Evolutionary conservation across 192 early-diverging fungal genomes (phyloP).

Genomic region (Umbelopsis vinacea): DNA sequence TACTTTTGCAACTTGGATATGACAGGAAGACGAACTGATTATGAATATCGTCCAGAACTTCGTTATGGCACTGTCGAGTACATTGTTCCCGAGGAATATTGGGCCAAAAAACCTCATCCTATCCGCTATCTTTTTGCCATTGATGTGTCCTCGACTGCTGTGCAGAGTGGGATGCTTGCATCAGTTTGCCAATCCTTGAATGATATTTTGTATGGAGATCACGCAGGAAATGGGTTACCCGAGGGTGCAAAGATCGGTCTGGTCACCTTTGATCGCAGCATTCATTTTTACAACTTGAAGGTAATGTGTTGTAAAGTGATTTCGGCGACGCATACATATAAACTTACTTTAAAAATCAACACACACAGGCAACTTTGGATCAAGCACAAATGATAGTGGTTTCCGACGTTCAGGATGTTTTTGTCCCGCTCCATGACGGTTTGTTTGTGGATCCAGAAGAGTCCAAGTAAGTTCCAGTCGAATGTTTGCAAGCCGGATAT

Average conservation of each 20-base stretch:
- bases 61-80: constrained; percentile 90
- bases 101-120: constrained; percentile 68
- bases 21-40: constrained; percentile 84
- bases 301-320: constrained; percentile 36
- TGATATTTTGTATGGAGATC: constrained; percentile 66
- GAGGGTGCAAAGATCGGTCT: constrained; percentile 77
- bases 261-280: constrained; percentile 85
- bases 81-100: constrained; percentile 78
- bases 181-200: constrained; percentile 69
- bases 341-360: not conserved
- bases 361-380: constrained; percentile 75
- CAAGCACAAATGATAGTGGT: constrained; percentile 96
- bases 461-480: constrained; percentile 54
- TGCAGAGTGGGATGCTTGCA: constrained; percentile 83
- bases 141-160: constrained; percentile 89
- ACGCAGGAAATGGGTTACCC: constrained; percentile 48
- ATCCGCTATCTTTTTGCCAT: constrained; percentile 89
- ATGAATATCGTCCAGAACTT: constrained; percentile 86
- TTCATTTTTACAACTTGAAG: constrained; percentile 96
- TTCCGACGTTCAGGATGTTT: constrained; percentile 88
- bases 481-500: not conserved
- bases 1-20: constrained; percentile 97
- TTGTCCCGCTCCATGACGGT: constrained; percentile 92
- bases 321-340: too few relatives aligned
- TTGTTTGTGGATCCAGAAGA: constrained; percentile 87